Evolutionary conservation across 2,329 filamentous ascomycete species (phyloP), one percentile per base, ranked within the genome.

Genomic region (Arthrobotrys entomopaga): DNA sequence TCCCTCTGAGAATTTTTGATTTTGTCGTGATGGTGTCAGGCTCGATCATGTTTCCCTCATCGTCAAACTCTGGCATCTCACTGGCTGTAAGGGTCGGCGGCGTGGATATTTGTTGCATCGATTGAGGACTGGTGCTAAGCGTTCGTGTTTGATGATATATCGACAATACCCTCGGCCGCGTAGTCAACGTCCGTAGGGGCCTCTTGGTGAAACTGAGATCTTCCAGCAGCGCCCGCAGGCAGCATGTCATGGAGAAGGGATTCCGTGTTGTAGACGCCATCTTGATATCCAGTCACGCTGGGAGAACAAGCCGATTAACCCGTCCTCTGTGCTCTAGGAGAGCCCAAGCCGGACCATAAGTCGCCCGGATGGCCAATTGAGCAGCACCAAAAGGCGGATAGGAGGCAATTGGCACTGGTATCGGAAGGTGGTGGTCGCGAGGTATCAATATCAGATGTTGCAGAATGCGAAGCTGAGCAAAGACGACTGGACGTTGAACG

Each of bases 191-290:
- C 19, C 63, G 40, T 42, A 67, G 22, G 2, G 56, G 61, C 19
- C 50, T 52, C 16, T 58, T 63, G n/a, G 57, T 67, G 16, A 67
- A 67, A 46, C 70, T 67, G 16, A 64, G 57, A 43, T 74, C 70
- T 20, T 74, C 63, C 34, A 74, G 49, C 24, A 74, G 70, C 13
- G 63, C 70, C 57, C 70, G 56, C 48, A 74, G 63, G 63, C 70
- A 74, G 70, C 63, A 74, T 58, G 63, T 67, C 70, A 74, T 74
- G 38, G 70, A 67, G 70, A 74, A 74, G 22, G 57, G 63, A 61
- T 64, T 74, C 43, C 70, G 70, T 19, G 50, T 66, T 61, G 61
- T 42, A 16, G 67, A 49, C 56, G 70, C 43, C 70, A 74, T 74
- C 26, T 29, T 67, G 53, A 53, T 50, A 22, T 20, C 16, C 8